Percentiles rank a stretch among this genome's conserved stretches.
phyloP scores from a whole-genome alignment of 345 rosid genomes.

The Populus euphratica region DNA sequence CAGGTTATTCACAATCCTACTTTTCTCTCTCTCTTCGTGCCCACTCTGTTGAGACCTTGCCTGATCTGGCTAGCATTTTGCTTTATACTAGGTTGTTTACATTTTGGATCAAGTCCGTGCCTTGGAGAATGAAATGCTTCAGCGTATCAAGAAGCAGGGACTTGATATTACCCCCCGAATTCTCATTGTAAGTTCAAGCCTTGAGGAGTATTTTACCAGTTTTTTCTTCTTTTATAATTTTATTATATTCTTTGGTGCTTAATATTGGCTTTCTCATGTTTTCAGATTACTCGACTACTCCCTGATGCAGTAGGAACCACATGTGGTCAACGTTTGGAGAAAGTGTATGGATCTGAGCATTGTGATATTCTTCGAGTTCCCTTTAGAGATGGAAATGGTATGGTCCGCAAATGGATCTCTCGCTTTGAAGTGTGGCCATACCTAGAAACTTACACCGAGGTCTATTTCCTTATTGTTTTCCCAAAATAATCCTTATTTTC shows the following conservation, averaged over 20 bases:
- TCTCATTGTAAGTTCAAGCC: slow-evolving; percentile 54
- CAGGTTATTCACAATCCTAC: slow-evolving; percentile 47
- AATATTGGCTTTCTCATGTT: not conserved
- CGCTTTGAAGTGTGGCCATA: slow-evolving; percentile 98
- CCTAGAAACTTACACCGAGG: slow-evolving; percentile 86
- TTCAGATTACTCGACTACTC: slow-evolving; percentile 77
- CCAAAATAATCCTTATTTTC: not conserved
- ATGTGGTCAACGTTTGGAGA: slow-evolving; percentile 88
- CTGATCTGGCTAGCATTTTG: not conserved
- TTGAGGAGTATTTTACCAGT: not conserved
- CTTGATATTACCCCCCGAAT: slow-evolving; percentile 80
- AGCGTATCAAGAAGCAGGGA: slow-evolving; percentile 85
- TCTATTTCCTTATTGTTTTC: slow-evolving; percentile 4
- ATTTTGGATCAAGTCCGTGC: slow-evolving; percentile 99
- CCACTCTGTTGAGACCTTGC: not conserved
- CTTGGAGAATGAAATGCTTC: slow-evolving; percentile 83
- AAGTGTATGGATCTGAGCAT: slow-evolving; percentile 66
- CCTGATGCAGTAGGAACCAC: slow-evolving; percentile 95
- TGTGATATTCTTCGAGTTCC: slow-evolving; percentile 89
- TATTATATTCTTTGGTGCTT: slow-evolving; percentile 10
- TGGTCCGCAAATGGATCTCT: slow-evolving; percentile 85
- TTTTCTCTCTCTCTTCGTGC: not conserved
- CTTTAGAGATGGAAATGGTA: slow-evolving; percentile 73
- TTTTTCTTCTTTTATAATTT: not conserved
- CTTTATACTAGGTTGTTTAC: slow-evolving; percentile 63